Evolutionary conservation across 129 eudicot species (phyloP), one percentile per base, ranked within the genome.

Genomic region (Ambrosia artemisiifolia): DNA sequence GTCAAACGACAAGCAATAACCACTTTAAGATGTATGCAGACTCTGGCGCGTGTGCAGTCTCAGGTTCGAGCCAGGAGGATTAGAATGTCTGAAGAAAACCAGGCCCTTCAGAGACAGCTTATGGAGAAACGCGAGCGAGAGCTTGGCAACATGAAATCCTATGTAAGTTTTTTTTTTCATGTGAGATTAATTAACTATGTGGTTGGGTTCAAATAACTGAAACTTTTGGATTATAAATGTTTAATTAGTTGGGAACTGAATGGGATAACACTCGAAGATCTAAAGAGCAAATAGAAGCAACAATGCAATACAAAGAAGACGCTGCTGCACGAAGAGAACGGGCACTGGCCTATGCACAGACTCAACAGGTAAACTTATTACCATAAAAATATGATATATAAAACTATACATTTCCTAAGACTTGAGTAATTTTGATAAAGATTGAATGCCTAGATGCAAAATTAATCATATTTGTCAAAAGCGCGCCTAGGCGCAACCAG

Each of bases 61-160:
- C 85, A 88, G 85, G 72, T 88, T 61, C 88, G 91, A 64, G 80
- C 82, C 7, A 79, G 91, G 71, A 81, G 95, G 83, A 73, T 69
- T 19, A 78, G 88, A 63, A 81, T 85, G 88, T 53, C 88, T 0
- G 88, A 88, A 60, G 88, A 81, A 70, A 88, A 83, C 50, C 80
- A 76, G 59, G 78, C 87, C 13, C 75, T 88, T 20, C 90, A 85
- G 54, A 57, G 86, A 67, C 94, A 88, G 70, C 84, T 88, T 36
- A 69, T 65, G 74, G 85, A 88, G 76, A 85, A 85, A 76, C 86
- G 74, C 32, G 87, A 83, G 38, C 65, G 79, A 74, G 92, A 87
- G 63, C 79, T 79, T 34, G 88, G 79, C n/a, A 79, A 82, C 59
- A 13, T 74, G 71, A 74, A 55, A 74, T 53, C 54, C 54, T 63